phyloP scores from a whole-genome alignment of 768 basidiomycete genomes.

The Galerina sulciceps region DNA sequence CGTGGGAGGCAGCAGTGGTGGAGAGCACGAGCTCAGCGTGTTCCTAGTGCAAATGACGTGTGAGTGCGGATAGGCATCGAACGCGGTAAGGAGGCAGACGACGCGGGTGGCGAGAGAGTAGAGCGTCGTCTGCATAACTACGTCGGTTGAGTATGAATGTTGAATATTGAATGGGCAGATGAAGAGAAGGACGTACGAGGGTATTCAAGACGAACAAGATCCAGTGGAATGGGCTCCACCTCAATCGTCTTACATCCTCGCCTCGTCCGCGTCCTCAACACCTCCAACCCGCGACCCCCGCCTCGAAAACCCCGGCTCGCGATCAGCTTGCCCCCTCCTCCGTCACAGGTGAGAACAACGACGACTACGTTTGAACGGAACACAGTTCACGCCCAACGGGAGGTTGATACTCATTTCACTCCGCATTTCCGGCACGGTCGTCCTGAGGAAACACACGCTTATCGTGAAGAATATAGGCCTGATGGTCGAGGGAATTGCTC shows the following conservation, averaged over 20 bases:
- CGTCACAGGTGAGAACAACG: slow-evolving; percentile 43
- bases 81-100: slow-evolving; percentile 65
- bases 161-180: no score
- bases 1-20: slow-evolving; percentile 61
- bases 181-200: slow-evolving; percentile 33
- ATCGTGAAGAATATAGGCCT: no score
- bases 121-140: slow-evolving; percentile 40
- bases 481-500: no score
- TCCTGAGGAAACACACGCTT: no score
- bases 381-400: no score
- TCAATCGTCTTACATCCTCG: slow-evolving; percentile 52
- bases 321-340: slow-evolving; percentile 31
- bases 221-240: slow-evolving; percentile 92
- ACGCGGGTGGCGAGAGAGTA: slow-evolving; percentile 67
- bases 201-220: slow-evolving; percentile 67
- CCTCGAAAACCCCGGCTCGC: slow-evolving; percentile 48
- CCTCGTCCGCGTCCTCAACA: slow-evolving; percentile 54
- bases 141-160: no score
- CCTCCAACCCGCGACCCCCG: slow-evolving; percentile 73
- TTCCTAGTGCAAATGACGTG: slow-evolving; percentile 75
- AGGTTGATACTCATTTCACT: no score
- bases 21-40: slow-evolving; percentile 66
- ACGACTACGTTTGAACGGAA: slow-evolving; percentile 81
- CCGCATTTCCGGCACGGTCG: no score
- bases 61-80: no score